Evolutionary conservation across 768 basidiomycete species (phyloP).

Genomic region (Macrolepiota dolichaula): DNA sequence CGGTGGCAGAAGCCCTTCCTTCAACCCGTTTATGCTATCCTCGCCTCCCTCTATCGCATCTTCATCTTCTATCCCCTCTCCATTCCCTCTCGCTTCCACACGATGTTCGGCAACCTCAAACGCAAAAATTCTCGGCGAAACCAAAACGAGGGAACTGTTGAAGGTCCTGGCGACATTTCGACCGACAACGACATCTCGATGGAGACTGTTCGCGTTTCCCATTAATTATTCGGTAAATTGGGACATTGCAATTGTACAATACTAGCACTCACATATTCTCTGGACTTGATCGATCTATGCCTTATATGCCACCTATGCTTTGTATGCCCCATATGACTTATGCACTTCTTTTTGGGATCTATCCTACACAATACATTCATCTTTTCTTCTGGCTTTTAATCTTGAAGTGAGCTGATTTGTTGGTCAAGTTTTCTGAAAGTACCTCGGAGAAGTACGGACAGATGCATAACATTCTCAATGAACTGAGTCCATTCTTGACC

Average conservation of each 20-base stretch:
- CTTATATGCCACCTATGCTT: constrained; percentile 26
- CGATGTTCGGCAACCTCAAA: constrained; percentile 13
- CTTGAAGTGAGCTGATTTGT: background rate
- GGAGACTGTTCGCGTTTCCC: constrained; percentile 46
- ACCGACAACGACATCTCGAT: constrained; percentile 30
- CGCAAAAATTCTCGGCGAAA: constrained; percentile 1
- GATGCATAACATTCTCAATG: constrained; percentile 21
- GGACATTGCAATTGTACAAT: constrained; percentile 7
- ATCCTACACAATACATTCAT: constrained; percentile 30
- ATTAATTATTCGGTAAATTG: constrained; percentile 36
- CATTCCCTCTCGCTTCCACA: constrained; percentile 38
- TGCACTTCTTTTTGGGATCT: background rate
- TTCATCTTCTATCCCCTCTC: constrained; percentile 49
- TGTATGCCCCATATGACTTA: constrained; percentile 27
- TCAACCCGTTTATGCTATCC: constrained; percentile 36
- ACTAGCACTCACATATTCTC: constrained; percentile 4
- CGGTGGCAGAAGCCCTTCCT: constrained; percentile 19
- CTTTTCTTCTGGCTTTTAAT: constrained; percentile 14
- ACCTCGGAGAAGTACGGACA: constrained; percentile 5
- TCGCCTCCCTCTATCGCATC: constrained; percentile 46
- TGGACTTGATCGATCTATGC: constrained; percentile 29
- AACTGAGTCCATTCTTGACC: too few relatives aligned
- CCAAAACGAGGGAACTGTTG: background rate
- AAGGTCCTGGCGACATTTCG: background rate
- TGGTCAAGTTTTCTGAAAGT: too few relatives aligned